Evolutionary conservation across 2,329 filamentous ascomycete species (phyloP).

Genomic region (Curvularia lunata): DNA sequence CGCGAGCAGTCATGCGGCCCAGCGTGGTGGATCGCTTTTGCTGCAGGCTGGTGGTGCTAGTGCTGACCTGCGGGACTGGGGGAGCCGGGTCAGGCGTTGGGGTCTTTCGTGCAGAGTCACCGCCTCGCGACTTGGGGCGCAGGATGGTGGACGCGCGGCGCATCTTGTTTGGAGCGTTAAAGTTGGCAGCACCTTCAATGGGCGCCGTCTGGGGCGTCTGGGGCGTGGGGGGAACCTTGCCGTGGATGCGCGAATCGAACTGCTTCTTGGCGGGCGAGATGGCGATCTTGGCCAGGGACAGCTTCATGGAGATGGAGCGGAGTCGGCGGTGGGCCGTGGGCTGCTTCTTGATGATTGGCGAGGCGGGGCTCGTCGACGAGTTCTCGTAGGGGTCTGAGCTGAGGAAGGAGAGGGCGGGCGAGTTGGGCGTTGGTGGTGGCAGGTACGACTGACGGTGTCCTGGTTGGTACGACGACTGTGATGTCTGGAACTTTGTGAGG

Average conservation of each 20-base stretch:
- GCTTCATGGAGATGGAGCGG: conserved; percentile 47
- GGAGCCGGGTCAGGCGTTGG: conserved; percentile 35
- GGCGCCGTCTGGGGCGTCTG: conserved; percentile 45
- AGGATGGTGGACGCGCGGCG: conserved; percentile 41
- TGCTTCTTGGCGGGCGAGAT: conserved; percentile 44
- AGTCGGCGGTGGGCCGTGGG: conserved; percentile 44
- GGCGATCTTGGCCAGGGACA: conserved; percentile 48
- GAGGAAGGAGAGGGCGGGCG: conserved; percentile 47
- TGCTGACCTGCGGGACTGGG: conserved; percentile 27
- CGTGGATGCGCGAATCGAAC: conserved; percentile 37
- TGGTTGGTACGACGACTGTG: conserved; percentile 26
- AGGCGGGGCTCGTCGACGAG: conserved; percentile 35
- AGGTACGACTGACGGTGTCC: conserved; percentile 23
- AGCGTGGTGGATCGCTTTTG: conserved; percentile 24
- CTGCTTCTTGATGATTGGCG: conserved; percentile 44
- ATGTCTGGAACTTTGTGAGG: conserved; percentile 25
- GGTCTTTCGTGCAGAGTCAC: conserved; percentile 22
- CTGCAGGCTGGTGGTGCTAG: conserved; percentile 17
- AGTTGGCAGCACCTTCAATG: conserved; percentile 27
- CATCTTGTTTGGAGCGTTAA: conserved; percentile 33
- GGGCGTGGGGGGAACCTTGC: conserved; percentile 37
- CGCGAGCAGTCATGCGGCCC: conserved; percentile 41
- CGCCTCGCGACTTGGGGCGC: conserved; percentile 34
- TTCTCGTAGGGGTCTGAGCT: conserved; percentile 49
- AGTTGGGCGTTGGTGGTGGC: conserved; percentile 36